These are phyloP conservation scores for Agaricus subrufescens DNA, from an alignment of 768 basidiomycete genomes.

Conservation along the genomic window DNA sequence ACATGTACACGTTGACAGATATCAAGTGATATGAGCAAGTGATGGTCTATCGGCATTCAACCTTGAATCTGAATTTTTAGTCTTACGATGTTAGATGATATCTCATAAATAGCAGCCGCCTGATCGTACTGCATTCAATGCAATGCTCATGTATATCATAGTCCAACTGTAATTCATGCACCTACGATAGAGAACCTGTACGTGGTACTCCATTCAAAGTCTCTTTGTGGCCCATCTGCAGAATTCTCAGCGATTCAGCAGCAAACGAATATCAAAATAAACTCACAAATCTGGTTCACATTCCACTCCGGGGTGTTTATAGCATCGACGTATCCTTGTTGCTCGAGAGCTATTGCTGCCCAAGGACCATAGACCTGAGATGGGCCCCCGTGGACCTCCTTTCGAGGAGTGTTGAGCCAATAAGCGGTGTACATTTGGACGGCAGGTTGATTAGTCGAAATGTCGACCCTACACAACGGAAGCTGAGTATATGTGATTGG, in stretches of 20 bases:
- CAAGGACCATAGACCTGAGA: slow-evolving; percentile 32
- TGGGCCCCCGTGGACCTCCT: slow-evolving; percentile 45
- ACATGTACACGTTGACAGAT: no score
- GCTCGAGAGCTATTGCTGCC: slow-evolving; percentile 48
- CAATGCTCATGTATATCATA: no score
- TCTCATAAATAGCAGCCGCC: no score
- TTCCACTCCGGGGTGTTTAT: slow-evolving; percentile 54
- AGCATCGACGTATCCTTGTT: slow-evolving; percentile 49
- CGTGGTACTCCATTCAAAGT: slow-evolving; percentile 42
- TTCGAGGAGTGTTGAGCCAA: slow-evolving; percentile 42
- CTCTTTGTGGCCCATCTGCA: slow-evolving; percentile 35
- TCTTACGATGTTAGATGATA: no score
- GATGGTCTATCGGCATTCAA: no score
- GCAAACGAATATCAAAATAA: background rate
- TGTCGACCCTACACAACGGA: slow-evolving; percentile 34
- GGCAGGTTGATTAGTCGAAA: slow-evolving; percentile 46
- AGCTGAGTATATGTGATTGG: background rate
- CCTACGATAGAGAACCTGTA: slow-evolving; percentile 38
- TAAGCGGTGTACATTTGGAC: slow-evolving; percentile 46
- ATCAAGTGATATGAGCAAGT: no score
- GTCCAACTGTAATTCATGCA: background rate
- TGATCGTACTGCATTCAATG: no score
- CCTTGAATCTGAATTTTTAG: no score
- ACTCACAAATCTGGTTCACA: slow-evolving; percentile 51
- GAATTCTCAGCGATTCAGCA: background rate